Percentiles rank a stretch among this genome's conserved stretches.
phyloP scores from a whole-genome alignment of 352 stramenopile species.

The Blastocystis sp. region DNA sequence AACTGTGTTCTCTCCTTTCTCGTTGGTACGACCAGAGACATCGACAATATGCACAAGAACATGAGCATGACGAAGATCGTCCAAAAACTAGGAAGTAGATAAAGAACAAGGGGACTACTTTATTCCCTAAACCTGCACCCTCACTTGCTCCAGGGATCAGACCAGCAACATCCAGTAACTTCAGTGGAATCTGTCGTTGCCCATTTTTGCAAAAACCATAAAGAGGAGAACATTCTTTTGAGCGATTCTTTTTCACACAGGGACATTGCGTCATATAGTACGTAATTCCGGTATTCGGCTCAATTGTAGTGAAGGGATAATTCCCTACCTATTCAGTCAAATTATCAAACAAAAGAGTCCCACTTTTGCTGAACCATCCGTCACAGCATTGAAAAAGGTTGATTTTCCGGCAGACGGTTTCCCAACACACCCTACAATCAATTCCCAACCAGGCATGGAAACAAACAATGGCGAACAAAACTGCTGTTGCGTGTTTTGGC shows the following conservation, averaged over 20 bases:
- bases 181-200: constrained; percentile 68
- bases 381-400: constrained; percentile 82
- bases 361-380: constrained; percentile 74
- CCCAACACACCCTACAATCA: constrained; percentile 79
- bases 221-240: constrained; percentile 20
- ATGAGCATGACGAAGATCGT: constrained; percentile 78
- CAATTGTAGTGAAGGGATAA: constrained; percentile 81
- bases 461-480: not conserved
- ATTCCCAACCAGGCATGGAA: constrained; percentile 67
- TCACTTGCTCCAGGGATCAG: constrained; percentile 84
- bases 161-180: constrained; percentile 86
- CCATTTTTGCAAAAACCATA: constrained; percentile 59
- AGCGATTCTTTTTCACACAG: not conserved
- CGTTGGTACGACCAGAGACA: constrained; percentile 78
- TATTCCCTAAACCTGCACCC: constrained; percentile 90
- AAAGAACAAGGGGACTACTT: constrained; percentile 80
- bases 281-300: constrained; percentile 79
- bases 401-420: constrained; percentile 80
- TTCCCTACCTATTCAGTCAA: constrained; percentile 70
- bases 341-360: not conserved
- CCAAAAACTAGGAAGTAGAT: constrained; percentile 71
- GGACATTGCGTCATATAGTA: constrained; percentile 79
- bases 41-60: constrained; percentile 83
- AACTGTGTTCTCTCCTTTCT: constrained; percentile 77
- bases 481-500: not conserved